phyloP scores from a whole-genome alignment of 805 yeast genomes.

The Yarrowia bubula region DNA sequence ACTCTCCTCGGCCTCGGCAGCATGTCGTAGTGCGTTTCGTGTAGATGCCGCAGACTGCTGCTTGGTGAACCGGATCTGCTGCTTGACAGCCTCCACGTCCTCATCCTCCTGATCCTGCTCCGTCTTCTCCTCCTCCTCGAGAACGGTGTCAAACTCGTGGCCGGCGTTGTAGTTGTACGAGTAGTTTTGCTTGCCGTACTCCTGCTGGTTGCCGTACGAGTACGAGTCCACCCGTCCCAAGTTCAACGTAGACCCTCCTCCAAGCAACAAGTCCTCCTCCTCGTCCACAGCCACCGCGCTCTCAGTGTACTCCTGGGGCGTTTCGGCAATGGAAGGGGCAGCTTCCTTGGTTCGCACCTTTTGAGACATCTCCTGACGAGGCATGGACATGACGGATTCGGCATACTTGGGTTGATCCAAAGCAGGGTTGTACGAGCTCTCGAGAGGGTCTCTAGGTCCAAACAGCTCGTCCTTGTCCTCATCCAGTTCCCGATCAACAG shows the following conservation, averaged over 20 bases:
- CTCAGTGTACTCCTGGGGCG: background rate
- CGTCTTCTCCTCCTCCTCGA: conserved; percentile 28
- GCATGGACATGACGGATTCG: conserved; percentile 16
- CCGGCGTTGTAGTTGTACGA: conserved; percentile 20
- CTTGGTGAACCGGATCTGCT: conserved; percentile 30
- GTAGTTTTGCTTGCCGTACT: conserved; percentile 21
- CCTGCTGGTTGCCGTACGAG: conserved; percentile 13
- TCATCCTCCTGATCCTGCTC: conserved; percentile 28
- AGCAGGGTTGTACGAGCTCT: background rate
- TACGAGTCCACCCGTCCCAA: conserved; percentile 13
- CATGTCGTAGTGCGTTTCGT: conserved; percentile 72
- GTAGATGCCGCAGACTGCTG: conserved; percentile 68
- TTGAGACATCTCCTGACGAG: conserved; percentile 13
- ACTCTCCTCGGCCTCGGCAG: conserved; percentile 67
- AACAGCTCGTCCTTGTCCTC: conserved; percentile 10
- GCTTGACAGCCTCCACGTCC: conserved; percentile 19
- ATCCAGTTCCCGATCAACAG: conserved; percentile 10
- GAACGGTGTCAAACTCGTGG: conserved; percentile 22
- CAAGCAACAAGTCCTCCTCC: conserved; percentile 15
- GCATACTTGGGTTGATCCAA: conserved; percentile 20
- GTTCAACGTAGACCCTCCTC: background rate
- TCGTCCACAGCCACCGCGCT: conserved; percentile 7
- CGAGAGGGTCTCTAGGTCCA: background rate
- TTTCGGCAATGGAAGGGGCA: background rate
- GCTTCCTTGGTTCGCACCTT: background rate